Conservation (phyloP, 306 rosid genomes). For the Rosa rugosa region DNA sequence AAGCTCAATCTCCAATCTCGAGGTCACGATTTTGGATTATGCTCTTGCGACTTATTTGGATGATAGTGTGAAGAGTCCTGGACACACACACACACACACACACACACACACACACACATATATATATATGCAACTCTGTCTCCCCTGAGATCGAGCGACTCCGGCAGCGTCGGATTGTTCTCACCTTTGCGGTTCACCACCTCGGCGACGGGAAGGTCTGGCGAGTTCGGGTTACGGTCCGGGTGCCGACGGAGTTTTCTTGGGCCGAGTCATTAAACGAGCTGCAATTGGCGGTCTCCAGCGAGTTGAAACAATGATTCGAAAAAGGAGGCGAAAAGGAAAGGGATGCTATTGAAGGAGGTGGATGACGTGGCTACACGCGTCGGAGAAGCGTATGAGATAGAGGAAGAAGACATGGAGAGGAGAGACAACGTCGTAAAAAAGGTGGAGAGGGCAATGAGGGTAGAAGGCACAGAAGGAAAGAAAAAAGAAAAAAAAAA, state of each 20-base stretch:
- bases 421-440: too few relatives aligned
- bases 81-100: too few relatives aligned
- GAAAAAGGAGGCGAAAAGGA: neutral
- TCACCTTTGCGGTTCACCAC: neutral
- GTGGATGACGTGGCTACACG: slow-evolving; percentile 17
- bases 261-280: neutral
- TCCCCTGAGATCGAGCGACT: slow-evolving; percentile 10
- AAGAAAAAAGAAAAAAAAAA: too few relatives aligned
- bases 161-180: neutral
- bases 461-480: too few relatives aligned
- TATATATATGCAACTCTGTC: slow-evolving; percentile 16
- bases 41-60: slow-evolving; percentile 4
- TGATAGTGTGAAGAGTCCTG: neutral
- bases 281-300: neutral
- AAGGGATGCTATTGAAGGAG: neutral
- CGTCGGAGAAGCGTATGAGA: slow-evolving; percentile 8
- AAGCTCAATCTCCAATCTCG: neutral
- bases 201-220: slow-evolving; percentile 1
- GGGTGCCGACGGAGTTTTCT: neutral
- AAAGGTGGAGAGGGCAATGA: too few relatives aligned
- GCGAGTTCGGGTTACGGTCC: neutral
- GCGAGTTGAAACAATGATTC: slow-evolving; percentile 7
- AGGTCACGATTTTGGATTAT: neutral
- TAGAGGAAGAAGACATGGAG: neutral
- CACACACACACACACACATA: too few relatives aligned